Conservation (phyloP, 1,139 yeast genomes). For the Candida sp. region DNA sequence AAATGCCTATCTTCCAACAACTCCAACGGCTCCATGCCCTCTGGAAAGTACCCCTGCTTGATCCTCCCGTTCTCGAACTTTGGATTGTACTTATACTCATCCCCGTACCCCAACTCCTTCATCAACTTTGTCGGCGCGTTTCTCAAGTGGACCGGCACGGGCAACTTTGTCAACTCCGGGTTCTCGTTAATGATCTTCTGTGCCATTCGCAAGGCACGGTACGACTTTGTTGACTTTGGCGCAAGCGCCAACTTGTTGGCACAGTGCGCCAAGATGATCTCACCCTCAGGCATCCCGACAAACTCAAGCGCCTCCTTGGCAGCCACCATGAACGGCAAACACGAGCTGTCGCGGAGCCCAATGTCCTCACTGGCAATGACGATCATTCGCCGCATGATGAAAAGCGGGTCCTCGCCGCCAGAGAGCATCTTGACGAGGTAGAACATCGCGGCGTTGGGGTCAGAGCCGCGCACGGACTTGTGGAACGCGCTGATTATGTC, state of each 20-base stretch:
- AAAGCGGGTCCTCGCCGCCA: slow-evolving; percentile 95
- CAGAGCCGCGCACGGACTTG: slow-evolving; percentile 86
- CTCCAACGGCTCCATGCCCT: slow-evolving; percentile 36
- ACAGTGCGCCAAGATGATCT: slow-evolving; percentile 88
- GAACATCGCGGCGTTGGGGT: slow-evolving; percentile 88
- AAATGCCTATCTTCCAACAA: slow-evolving; percentile 46
- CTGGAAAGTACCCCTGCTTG: slow-evolving; percentile 71
- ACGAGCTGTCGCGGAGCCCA: slow-evolving; percentile 80
- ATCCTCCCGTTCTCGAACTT: slow-evolving; percentile 73
- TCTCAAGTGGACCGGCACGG: slow-evolving; percentile 81
- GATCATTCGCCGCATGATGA: slow-evolving; percentile 91
- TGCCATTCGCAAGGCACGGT: slow-evolving; percentile 75
- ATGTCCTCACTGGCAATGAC: slow-evolving; percentile 93
- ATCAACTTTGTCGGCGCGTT: slow-evolving; percentile 94
- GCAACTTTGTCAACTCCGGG: slow-evolving; percentile 65
- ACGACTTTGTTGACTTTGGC: slow-evolving; percentile 83
- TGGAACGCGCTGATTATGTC: slow-evolving; percentile 96
- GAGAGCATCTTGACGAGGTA: slow-evolving; percentile 86
- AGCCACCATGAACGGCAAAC: slow-evolving; percentile 87
- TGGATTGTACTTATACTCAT: slow-evolving; percentile 90
- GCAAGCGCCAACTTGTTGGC: slow-evolving; percentile 89
- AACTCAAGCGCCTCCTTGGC: slow-evolving; percentile 88
- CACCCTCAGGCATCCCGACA: slow-evolving; percentile 98
- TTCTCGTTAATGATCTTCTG: slow-evolving; percentile 60
- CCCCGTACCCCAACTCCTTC: slow-evolving; percentile 87